Percentiles rank a stretch among this genome's conserved stretches.
These are phyloP conservation scores for Paraconiothyrium brasiliense DNA, from an alignment of 2,329 filamentous ascomycete genomes.

Conservation along the genomic window DNA sequence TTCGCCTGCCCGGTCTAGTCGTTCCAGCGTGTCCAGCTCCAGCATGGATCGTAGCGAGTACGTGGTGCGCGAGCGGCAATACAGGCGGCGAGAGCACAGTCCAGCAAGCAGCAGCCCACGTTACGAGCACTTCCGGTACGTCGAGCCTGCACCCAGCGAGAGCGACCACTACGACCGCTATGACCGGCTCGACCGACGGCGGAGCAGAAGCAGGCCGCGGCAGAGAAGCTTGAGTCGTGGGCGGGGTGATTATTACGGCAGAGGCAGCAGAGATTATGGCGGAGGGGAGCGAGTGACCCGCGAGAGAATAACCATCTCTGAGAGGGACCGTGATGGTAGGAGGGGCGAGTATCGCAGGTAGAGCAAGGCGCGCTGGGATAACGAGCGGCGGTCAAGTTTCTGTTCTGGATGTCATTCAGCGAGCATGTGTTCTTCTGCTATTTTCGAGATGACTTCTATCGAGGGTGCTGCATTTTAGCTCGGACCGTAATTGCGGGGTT, in stretches of 20 bases:
- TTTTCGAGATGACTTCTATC: constrained; percentile 7
- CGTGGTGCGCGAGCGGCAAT: constrained; percentile 56
- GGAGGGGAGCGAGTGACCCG: constrained; percentile 33
- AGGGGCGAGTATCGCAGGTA: constrained; percentile 33
- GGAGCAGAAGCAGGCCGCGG: constrained; percentile 28
- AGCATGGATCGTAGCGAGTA: constrained; percentile 49
- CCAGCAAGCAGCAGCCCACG: constrained; percentile 44
- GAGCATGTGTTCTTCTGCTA: constrained; percentile 8
- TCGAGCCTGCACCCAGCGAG: constrained; percentile 51
- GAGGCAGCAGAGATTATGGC: constrained; percentile 29
- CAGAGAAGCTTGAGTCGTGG: constrained; percentile 42
- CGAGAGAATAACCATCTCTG: constrained; percentile 42
- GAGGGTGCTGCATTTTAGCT: background rate
- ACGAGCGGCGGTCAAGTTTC: background rate
- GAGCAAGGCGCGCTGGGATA: background rate
- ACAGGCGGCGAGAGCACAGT: constrained; percentile 50
- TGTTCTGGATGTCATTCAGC: background rate
- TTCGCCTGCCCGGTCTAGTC: constrained; percentile 40
- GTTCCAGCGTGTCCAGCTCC: constrained; percentile 39
- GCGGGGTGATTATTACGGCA: constrained; percentile 35
- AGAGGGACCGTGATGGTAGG: constrained; percentile 30
- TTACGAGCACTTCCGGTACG: constrained; percentile 59
- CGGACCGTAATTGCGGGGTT: background rate
- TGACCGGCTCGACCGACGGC: constrained; percentile 33
- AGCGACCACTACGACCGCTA: constrained; percentile 40